Conservation (phyloP, 305 asterid species). For the Withania somnifera region DNA sequence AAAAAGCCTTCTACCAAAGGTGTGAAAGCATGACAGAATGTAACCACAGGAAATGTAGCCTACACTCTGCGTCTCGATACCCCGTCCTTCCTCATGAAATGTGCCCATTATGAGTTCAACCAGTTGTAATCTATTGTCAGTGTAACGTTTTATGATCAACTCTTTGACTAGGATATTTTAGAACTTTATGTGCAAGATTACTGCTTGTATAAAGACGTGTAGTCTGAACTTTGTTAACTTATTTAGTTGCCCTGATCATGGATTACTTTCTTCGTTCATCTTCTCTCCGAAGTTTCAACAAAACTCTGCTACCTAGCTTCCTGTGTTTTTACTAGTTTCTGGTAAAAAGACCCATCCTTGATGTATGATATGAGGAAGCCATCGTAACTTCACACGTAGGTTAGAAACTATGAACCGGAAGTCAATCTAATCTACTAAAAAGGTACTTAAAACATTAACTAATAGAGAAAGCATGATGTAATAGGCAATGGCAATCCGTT, state of each 20-base stretch:
- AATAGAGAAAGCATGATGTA: neutral
- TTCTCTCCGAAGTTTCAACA: no score
- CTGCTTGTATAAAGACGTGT: conserved; percentile 2
- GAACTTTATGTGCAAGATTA: neutral
- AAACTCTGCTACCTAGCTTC: no score
- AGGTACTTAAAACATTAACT: neutral
- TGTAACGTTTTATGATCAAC: conserved; percentile 6
- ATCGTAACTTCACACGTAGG: no score
- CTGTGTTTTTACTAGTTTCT: no score
- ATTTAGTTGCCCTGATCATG: neutral
- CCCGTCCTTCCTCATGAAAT: neutral
- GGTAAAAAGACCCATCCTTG: no score
- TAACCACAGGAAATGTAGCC: conserved; percentile 15
- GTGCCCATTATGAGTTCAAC: neutral
- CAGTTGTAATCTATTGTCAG: conserved; percentile 24
- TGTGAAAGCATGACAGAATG: conserved; percentile 32
- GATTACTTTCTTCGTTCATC: no score
- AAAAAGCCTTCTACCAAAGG: conserved; percentile 28
- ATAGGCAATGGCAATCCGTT: neutral
- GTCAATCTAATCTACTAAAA: no score
- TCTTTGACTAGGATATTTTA: neutral
- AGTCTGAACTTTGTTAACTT: neutral
- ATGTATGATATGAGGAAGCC: no score
- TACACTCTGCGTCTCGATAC: conserved; percentile 5
- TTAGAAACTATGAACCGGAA: no score